Evolutionary conservation across 805 yeast species (phyloP), one percentile per base, ranked within the genome.

Genomic region (Saccharomycopsis fibuligera): DNA sequence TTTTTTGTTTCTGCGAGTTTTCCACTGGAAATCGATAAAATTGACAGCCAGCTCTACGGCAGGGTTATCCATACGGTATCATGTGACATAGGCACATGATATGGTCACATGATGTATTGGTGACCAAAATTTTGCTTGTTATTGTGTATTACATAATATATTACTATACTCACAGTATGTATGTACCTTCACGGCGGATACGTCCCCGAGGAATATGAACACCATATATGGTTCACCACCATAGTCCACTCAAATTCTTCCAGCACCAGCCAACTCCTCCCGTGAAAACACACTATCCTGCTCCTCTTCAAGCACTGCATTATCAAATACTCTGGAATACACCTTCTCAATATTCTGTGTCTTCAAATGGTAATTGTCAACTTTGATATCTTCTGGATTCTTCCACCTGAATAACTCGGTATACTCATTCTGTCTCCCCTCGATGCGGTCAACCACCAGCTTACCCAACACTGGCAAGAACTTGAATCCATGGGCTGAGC

Each of bases 401-500:
- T 37, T 35, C 37, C 37, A 35, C 6, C 19, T 35, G 17, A 35
- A 35, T 16, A 35, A 35, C 37, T 16, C 9, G 19, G 37, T 35
- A 35, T 35, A 35, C 37, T 35, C 37, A 16, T 35, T 35, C 6
- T 10, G 6, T 5, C 14, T 35, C 9, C 37, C 37, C 6, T 35
- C 17, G 14, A 35, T 12, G 6, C 37, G 6, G 14, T 35, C 37
- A 14, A 35, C 17, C 6, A 35, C 6, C 12, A 47, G 54, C 17
- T 42, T 49, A 16, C 60, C 58, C n/a, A 57, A 40, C 12, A 57
- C 58, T 8, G 58, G 58, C 23, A 67, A 55, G 57, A 67, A 62
- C 60, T 64, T 66, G 48, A 65, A 68, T 3, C 62, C 68, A 55
- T 68, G 72, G 0, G 70, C 70, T 16, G 68, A 63, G 49, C 68